phyloP scores from a whole-genome alignment of 306 rosid genomes.

The Erythrophleum fordii region DNA sequence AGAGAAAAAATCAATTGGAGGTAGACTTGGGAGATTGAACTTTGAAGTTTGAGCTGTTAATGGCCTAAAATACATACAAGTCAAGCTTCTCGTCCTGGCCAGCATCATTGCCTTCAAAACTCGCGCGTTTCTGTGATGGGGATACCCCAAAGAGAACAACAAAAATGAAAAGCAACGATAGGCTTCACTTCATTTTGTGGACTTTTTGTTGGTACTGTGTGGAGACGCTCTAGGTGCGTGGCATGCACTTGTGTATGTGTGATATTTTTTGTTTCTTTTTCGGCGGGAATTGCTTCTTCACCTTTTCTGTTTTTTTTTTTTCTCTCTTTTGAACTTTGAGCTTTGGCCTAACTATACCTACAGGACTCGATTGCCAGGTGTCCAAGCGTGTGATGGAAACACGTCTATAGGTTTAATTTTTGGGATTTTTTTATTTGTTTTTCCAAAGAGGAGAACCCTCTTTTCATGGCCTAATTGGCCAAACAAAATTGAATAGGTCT shows the following conservation, averaged over 20 bases:
- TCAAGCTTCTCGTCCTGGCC: constrained; percentile 52
- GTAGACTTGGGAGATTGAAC: constrained; percentile 38
- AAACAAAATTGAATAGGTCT: constrained; percentile 56
- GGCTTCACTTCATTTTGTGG: constrained; percentile 48
- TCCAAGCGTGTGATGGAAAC: constrained; percentile 67
- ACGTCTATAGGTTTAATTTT: constrained; percentile 44
- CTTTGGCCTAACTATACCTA: constrained; percentile 55
- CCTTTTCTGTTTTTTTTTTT: background rate
- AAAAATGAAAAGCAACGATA: constrained; percentile 11
- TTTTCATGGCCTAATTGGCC: constrained; percentile 51
- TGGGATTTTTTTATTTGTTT: constrained; percentile 46
- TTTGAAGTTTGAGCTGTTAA: constrained; percentile 50
- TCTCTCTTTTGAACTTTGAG: constrained; percentile 38
- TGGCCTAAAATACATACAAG: constrained; percentile 37
- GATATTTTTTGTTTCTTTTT: constrained; percentile 46
- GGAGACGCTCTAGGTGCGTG: constrained; percentile 48
- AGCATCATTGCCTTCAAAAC: constrained; percentile 42
- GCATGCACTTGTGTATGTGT: constrained; percentile 50
- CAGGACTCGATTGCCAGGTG: constrained; percentile 50
- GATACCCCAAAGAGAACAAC: constrained; percentile 32
- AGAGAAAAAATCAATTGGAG: constrained; percentile 34
- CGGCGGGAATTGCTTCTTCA: constrained; percentile 57
- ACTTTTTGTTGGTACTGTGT: constrained; percentile 48
- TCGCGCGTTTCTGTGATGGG: constrained; percentile 47
- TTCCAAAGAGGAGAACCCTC: constrained; percentile 26